phyloP scores from a whole-genome alignment of 306 rosid genomes.

The Purshia tridentata region DNA sequence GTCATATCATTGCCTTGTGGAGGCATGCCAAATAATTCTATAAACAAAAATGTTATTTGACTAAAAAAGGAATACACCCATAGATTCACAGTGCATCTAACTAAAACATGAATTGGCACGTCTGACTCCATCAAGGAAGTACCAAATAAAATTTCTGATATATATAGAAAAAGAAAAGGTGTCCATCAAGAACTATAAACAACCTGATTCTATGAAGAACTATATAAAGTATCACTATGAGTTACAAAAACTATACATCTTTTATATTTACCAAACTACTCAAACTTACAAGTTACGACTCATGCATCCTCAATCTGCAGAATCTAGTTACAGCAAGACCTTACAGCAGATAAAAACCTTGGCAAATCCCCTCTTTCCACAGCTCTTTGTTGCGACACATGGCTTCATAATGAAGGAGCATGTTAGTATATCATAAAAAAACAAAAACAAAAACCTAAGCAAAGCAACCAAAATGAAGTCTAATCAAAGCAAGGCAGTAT shows the following conservation, averaged over 20 bases:
- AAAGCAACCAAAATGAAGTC: neutral
- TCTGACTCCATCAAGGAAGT: neutral
- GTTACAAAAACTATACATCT: constrained; percentile 11
- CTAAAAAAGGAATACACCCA: neutral
- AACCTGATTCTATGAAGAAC: constrained; percentile 10
- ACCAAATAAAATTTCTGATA: neutral
- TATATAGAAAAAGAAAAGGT: neutral
- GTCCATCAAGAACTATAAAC: neutral
- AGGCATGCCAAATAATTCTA: neutral
- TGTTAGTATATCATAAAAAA: neutral
- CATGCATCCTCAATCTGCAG: neutral
- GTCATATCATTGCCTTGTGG: neutral
- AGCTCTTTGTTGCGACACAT: neutral
- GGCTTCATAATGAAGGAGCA: neutral
- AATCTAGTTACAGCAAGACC: constrained; percentile 1
- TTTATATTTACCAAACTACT: neutral
- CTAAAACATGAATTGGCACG: too few species aligned
- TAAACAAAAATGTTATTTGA: neutral
- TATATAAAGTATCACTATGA: constrained; percentile 5
- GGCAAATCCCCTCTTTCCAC: neutral
- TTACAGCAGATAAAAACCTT: constrained; percentile 11
- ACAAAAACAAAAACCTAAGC: neutral
- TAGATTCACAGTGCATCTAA: neutral
- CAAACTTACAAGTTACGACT: constrained; percentile 7
- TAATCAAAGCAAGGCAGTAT: neutral